These are phyloP conservation scores for Amanita fuliginea DNA, from an alignment of 768 basidiomycete species.

Conservation along the genomic window DNA sequence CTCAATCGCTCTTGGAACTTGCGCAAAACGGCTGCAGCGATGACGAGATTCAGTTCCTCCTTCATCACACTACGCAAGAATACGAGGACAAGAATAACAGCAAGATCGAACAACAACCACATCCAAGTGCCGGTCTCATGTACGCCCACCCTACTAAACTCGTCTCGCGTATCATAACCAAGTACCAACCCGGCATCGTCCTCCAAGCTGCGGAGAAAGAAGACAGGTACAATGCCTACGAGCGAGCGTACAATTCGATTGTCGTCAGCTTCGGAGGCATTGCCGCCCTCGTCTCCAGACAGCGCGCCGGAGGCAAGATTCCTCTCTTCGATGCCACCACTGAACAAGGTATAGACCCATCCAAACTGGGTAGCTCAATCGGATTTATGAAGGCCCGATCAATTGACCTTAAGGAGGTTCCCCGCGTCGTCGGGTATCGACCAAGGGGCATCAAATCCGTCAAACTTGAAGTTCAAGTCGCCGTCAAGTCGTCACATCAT, in stretches of 20 bases:
- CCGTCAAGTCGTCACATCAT: constrained; percentile 12
- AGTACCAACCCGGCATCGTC: constrained; percentile 48
- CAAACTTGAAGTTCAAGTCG: constrained; percentile 19
- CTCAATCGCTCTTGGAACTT: constrained; percentile 13
- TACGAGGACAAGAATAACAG: constrained; percentile 13
- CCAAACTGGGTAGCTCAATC: constrained; percentile 11
- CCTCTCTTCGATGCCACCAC: constrained; percentile 18
- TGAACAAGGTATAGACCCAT: constrained; percentile 18
- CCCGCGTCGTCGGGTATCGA: constrained; percentile 31
- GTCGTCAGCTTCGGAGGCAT: constrained; percentile 37
- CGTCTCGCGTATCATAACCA: constrained; percentile 40
- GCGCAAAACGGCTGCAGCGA: constrained; percentile 11
- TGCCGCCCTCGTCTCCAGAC: constrained; percentile 15
- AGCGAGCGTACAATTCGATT: constrained; percentile 3
- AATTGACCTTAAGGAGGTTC: constrained; percentile 23
- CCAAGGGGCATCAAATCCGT: constrained; percentile 28
- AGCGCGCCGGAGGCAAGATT: constrained; percentile 7
- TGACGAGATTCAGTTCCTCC: constrained; percentile 20
- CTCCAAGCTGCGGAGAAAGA: constrained; percentile 15
- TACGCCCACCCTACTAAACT: constrained; percentile 46
- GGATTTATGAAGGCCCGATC: constrained; percentile 20
- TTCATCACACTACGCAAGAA: constrained; percentile 10
- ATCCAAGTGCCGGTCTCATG: constrained; percentile 47
- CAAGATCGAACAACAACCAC: constrained; percentile 54
- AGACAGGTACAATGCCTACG: background rate